Percentiles rank a stretch among this genome's conserved stretches.
These are phyloP conservation scores for Gentiana dahurica DNA, from an alignment of 257 asterid genomes.

Conservation along the genomic window DNA sequence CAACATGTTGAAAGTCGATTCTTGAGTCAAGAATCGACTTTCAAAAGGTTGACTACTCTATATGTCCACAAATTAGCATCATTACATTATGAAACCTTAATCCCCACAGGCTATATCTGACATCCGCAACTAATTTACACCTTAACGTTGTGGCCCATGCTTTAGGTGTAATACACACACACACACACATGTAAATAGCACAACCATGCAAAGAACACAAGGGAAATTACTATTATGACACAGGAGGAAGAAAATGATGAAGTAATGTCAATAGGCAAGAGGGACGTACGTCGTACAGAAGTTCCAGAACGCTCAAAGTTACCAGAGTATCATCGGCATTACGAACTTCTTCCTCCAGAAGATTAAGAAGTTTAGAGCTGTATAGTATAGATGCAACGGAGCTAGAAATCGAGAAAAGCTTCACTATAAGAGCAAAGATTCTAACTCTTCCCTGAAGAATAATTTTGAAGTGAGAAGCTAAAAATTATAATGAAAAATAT, in stretches of 20 bases:
- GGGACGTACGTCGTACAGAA: conserved; percentile 66
- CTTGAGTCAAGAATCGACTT: no score
- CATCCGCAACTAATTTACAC: no score
- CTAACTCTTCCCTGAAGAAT: conserved; percentile 74
- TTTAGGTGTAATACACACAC: no score
- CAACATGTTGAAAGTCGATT: no score
- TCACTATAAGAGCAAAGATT: conserved; percentile 78
- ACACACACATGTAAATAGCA: not conserved
- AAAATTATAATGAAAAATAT: not conserved
- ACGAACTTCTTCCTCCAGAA: conserved; percentile 69
- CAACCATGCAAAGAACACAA: not conserved
- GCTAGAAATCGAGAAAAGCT: conserved; percentile 78
- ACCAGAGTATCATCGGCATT: conserved; percentile 61
- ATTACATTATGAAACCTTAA: no score
- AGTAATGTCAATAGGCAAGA: not conserved
- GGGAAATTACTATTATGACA: not conserved
- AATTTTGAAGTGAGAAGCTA: not conserved
- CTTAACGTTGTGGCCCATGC: no score
- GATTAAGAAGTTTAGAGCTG: conserved; percentile 58
- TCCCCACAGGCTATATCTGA: no score
- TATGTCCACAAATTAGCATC: no score
- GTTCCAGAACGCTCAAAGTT: conserved; percentile 74
- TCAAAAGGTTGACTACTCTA: no score
- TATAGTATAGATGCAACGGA: conserved; percentile 60
- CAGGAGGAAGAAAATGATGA: not conserved